A percentile compares a stretch with the other conserved stretches of the same genome.
Evolutionary conservation across 1,139 yeast genomes (phyloP).

Genomic region (Hanseniaspora uvarum): DNA sequence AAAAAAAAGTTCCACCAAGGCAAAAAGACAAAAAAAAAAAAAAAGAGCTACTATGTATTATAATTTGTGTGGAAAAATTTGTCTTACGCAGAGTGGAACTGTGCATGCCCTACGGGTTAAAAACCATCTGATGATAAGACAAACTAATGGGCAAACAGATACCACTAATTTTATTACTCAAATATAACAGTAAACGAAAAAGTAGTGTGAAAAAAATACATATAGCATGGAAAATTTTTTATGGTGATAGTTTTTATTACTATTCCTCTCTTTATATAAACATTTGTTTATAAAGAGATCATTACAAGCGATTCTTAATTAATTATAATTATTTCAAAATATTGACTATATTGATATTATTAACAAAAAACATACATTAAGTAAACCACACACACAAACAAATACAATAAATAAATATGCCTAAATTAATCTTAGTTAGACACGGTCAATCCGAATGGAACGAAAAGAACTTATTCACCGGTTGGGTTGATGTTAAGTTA

Average conservation of each 20-base stretch:
- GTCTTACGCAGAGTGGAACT: not conserved
- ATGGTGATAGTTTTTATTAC: too few relatives aligned
- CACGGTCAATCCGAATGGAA: slow-evolving; percentile 99
- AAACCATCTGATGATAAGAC: not conserved
- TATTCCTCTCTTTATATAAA: too few relatives aligned
- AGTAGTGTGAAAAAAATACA: too few relatives aligned
- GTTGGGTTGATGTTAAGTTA: slow-evolving; percentile 94
- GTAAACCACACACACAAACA: slow-evolving; percentile 19
- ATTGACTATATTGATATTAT: too few relatives aligned
- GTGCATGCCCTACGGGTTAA: not conserved
- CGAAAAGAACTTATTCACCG: slow-evolving; percentile 95
- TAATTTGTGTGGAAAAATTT: too few relatives aligned
- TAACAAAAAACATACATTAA: not conserved
- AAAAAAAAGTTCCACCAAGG: not conserved
- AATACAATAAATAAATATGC: slow-evolving; percentile 32
- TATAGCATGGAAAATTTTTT: not conserved
- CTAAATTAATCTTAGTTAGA: slow-evolving; percentile 73
- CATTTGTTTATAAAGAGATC: too few relatives aligned
- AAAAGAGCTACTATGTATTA: too few relatives aligned
- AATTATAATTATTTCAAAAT: too few relatives aligned
- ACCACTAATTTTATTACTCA: not conserved
- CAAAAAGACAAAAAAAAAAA: not conserved
- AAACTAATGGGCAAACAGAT: too few relatives aligned
- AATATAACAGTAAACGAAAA: too few relatives aligned
- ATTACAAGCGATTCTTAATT: too few relatives aligned